These are phyloP conservation scores for Blastobotrys ciferrii DNA, from an alignment of 1,139 yeast species.

Conservation along the genomic window DNA sequence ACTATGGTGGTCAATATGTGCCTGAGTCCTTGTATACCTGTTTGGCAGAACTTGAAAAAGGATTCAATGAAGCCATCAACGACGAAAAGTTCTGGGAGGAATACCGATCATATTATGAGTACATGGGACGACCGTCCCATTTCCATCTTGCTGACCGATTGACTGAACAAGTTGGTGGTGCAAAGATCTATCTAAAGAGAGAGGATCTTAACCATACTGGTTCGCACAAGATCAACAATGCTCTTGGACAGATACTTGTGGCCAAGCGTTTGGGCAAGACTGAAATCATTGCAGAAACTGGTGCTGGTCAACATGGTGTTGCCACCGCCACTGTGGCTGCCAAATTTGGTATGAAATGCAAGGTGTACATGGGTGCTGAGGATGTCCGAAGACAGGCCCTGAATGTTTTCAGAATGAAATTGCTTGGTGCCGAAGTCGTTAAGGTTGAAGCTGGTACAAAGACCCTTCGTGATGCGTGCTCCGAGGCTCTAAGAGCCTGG, in stretches of 20 bases:
- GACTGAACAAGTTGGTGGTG: conserved; percentile 90
- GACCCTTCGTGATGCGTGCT: conserved; percentile 95
- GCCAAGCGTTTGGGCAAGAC: conserved; percentile 91
- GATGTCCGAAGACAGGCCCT: conserved; percentile 98
- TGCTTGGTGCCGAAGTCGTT: conserved; percentile 91
- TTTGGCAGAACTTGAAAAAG: conserved; percentile 80
- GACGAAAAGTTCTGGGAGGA: conserved; percentile 95
- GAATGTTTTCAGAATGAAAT: conserved; percentile 95
- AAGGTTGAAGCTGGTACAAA: conserved; percentile 93
- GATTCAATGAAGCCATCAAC: conserved; percentile 81
- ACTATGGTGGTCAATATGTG: conserved; percentile 97
- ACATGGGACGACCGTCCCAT: conserved; percentile 95
- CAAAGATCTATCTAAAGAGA: conserved; percentile 95
- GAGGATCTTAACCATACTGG: conserved; percentile 99
- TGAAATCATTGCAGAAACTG: conserved; percentile 95
- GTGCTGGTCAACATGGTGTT: conserved; percentile 99
- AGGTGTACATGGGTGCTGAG: conserved; percentile 99
- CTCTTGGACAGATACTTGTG: conserved; percentile 87
- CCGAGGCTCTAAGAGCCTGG: conserved; percentile 96
- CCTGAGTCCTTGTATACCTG: conserved; percentile 96
- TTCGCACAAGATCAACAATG: conserved; percentile 94
- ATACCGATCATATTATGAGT: conserved; percentile 73
- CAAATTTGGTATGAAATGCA: conserved; percentile 91
- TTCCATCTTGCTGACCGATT: conserved; percentile 89
- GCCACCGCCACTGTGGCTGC: conserved; percentile 99